Evolutionary conservation across 176 grass and related monocot genomes (phyloP).

Genomic region (Eragrostis nindensis): DNA sequence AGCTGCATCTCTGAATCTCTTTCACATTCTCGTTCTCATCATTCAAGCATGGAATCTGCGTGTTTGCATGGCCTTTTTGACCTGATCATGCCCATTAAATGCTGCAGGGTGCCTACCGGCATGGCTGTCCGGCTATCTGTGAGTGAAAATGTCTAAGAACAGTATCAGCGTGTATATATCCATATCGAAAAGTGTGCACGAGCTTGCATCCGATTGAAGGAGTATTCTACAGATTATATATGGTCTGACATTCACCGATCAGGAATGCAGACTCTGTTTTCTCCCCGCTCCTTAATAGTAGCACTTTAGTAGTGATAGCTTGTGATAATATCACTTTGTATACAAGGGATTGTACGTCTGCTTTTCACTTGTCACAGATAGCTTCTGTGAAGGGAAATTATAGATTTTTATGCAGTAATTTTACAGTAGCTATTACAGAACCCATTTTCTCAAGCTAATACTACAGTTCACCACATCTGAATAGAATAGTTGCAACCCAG

Average conservation of each 20-base stretch:
- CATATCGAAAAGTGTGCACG: no score
- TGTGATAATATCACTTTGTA: neutral
- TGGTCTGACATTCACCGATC: no score
- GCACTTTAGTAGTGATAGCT: no score
- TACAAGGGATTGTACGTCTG: neutral
- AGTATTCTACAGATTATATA: no score
- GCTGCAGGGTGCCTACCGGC: constrained; percentile 41
- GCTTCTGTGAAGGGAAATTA: neutral
- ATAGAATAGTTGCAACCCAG: constrained; percentile 22
- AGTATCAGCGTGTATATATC: no score
- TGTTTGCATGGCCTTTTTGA: neutral
- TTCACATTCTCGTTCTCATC: neutral
- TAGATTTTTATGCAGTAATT: neutral
- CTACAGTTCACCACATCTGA: neutral
- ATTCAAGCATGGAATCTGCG: neutral
- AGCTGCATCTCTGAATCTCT: neutral
- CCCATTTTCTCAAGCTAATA: neutral
- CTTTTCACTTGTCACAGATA: neutral
- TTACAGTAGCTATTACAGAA: neutral
- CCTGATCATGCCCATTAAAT: neutral
- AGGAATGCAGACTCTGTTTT: no score
- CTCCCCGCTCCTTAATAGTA: no score
- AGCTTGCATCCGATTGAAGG: no score
- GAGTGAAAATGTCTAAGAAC: neutral
- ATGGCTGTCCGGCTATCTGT: constrained; percentile 45